These are phyloP conservation scores for Fusarium sp. DNA, from an alignment of 2,329 filamentous ascomycete genomes.

Conservation along the genomic window DNA sequence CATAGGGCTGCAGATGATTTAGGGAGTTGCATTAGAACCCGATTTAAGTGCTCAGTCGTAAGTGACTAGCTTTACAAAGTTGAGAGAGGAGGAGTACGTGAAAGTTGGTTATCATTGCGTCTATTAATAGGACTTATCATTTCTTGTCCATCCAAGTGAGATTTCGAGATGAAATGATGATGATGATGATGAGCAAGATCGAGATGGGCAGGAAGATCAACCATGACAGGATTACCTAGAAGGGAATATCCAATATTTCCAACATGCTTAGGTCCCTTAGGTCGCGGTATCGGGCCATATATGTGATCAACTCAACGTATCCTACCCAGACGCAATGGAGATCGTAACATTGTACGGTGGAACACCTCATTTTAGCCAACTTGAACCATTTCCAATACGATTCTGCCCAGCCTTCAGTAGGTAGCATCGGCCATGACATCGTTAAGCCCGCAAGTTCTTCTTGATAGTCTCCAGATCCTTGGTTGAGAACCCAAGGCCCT, in stretches of 20 bases:
- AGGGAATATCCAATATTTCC: background rate
- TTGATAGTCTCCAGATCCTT: constrained; percentile 59
- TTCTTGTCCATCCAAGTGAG: background rate
- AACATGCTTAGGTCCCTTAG: background rate
- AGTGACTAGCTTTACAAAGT: background rate
- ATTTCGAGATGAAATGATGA: background rate
- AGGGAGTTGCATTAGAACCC: background rate
- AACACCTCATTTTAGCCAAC: background rate
- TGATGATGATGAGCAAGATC: background rate
- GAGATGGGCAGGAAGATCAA: background rate
- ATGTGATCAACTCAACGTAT: background rate
- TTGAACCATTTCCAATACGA: background rate
- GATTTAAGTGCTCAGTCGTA: background rate
- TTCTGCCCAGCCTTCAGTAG: background rate
- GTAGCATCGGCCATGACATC: background rate
- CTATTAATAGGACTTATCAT: background rate
- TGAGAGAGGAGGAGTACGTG: background rate
- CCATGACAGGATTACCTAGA: background rate
- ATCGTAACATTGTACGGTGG: background rate
- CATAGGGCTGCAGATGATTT: constrained; percentile 26
- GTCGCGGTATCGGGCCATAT: background rate
- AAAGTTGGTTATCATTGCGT: background rate
- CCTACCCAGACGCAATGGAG: too few relatives aligned
- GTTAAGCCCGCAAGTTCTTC: constrained; percentile 51
- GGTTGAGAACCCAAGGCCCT: constrained; percentile 56